Base-by-base conservation (phyloP, 495 filamentous ascomycete genomes). In the Talaromyces wortmannii region DNA sequence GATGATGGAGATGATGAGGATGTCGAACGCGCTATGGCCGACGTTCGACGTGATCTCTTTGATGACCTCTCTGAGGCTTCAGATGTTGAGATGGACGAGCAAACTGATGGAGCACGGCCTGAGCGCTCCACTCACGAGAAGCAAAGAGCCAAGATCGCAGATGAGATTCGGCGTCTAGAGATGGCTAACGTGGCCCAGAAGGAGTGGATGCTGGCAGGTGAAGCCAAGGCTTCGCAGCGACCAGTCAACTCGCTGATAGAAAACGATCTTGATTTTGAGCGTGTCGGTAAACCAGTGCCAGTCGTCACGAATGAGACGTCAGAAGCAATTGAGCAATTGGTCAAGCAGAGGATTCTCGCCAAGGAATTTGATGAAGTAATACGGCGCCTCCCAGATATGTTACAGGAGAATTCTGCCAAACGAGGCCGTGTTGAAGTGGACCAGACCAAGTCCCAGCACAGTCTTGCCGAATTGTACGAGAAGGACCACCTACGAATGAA, bases 221-320 rank as follows among this genome's bases (percentile, higher is more conserved):
- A 98, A 78, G 94, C 91, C 42, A 80, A 83, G 46, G 95, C 90
- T 0, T 75, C 76, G 2, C 88, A 90, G 55, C 79, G 94, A 47
- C 94, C 95, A 0, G 56, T 91, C 15, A 97, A 98, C 69, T 96
- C 92, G 0, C 80, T 98, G 0, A 80, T 98, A 2, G 95, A 97
- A 66, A 87, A 97, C 69, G 91, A 97, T 57, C 79, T 98, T 12
- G 94, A 97, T 52, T 97, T 97, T 61, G 94, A 98, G 67, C 82
- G 94, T 48, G 82, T 88, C n/a, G 95, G 94, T 57, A 97, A 97
- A 67, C 94, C 94, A 0, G 86, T 96, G 0, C 90, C 92, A 4
- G 88, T 97, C 31, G 90, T 96, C 60, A 97, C 95, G 0, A 85
- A 88, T n/a, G 92, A 97, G 65, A 81, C 95, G 10, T 92, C 83